Conservation (phyloP, 108 stramenopile genomes). For the Conticribra guillardii region DNA sequence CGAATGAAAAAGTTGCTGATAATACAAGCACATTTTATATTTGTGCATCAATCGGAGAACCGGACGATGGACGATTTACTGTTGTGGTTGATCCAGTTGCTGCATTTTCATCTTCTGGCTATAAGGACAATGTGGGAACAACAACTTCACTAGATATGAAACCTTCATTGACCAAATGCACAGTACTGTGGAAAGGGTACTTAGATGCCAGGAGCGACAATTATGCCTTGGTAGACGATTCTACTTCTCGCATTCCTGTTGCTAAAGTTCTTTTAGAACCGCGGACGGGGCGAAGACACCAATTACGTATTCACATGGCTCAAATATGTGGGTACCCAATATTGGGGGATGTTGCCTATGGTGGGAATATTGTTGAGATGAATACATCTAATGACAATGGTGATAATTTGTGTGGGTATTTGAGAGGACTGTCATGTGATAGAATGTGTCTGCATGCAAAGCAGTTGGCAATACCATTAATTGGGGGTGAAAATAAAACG, state of each 20-base stretch:
- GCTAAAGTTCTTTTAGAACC: constrained; percentile 85
- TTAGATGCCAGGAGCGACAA: not conserved
- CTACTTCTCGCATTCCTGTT: no score
- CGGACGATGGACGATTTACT: constrained; percentile 43
- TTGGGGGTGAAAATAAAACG: constrained; percentile 29
- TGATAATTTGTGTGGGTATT: not conserved
- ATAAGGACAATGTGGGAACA: not conserved
- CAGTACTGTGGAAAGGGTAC: constrained; percentile 53
- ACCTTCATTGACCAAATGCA: constrained; percentile 76
- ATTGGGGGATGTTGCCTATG: constrained; percentile 91
- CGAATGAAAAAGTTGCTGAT: constrained; percentile 13
- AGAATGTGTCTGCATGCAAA: constrained; percentile 89
- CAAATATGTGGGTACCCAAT: constrained; percentile 86
- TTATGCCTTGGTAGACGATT: no score
- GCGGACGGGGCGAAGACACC: constrained; percentile 91
- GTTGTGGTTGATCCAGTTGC: constrained; percentile 42
- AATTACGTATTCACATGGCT: constrained; percentile 89
- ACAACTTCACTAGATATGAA: constrained; percentile 53
- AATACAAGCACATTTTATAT: constrained; percentile 57
- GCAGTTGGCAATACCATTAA: constrained; percentile 50
- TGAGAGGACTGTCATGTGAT: constrained; percentile 18
- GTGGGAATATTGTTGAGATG: constrained; percentile 11
- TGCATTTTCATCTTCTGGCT: constrained; percentile 1
- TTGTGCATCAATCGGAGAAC: constrained; percentile 64
- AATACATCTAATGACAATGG: not conserved